These are phyloP conservation scores for Leishmania guyanensis DNA, from an alignment of 208 protist species.

Conservation along the genomic window DNA sequence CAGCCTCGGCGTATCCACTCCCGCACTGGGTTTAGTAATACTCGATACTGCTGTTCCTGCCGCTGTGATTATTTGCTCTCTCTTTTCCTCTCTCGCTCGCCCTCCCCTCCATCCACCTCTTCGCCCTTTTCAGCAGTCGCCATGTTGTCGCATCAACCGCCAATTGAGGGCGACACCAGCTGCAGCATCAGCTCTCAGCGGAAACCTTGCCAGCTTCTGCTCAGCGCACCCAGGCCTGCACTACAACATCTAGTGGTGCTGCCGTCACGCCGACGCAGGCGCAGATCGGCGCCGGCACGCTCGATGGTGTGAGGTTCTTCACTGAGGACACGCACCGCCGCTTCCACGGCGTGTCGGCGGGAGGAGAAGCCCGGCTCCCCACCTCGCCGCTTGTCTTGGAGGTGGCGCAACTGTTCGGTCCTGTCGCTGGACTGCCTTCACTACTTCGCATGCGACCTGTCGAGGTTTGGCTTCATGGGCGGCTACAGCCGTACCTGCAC, in stretches of 20 bases:
- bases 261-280: constrained; percentile 80
- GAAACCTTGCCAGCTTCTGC: constrained; percentile 63
- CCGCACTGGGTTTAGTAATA: too few relatives aligned
- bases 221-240: constrained; percentile 61
- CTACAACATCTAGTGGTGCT: constrained; percentile 94
- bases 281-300: constrained; percentile 56
- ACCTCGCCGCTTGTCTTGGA: too few relatives aligned
- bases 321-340: constrained; percentile 55
- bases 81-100: background rate
- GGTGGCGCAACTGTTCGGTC: constrained; percentile 44
- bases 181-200: constrained; percentile 67
- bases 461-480: constrained; percentile 68
- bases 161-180: constrained; percentile 19
- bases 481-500: constrained; percentile 85
- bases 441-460: constrained; percentile 80
- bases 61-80: background rate
- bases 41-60: background rate
- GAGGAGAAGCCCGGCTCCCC: too few relatives aligned
- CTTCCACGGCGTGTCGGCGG: constrained; percentile 41
- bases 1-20: too few relatives aligned
- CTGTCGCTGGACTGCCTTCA: constrained; percentile 71
- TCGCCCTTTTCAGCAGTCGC: background rate
- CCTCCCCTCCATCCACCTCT: background rate
- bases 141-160: constrained; percentile 7
- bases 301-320: constrained; percentile 71